Percentiles rank a stretch among this genome's conserved stretches.
Conservation (phyloP, 1,139 yeast species). For the Suhomyces anneliseae region DNA sequence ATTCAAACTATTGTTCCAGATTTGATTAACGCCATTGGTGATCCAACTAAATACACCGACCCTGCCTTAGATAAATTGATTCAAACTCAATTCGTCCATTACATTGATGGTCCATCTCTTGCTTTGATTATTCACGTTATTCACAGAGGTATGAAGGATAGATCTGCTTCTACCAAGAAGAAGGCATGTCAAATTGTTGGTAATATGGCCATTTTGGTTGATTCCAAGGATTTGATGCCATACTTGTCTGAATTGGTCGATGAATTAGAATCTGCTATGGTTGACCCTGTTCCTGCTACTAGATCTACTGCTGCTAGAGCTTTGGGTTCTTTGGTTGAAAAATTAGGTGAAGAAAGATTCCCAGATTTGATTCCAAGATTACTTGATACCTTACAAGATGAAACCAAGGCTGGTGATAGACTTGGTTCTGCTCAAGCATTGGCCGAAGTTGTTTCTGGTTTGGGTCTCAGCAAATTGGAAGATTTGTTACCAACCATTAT, state of each 20-base stretch:
- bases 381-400: slow-evolving; percentile 74
- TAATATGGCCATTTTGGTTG: slow-evolving; percentile 95
- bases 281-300: slow-evolving; percentile 96
- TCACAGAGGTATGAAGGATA: slow-evolving; percentile 91
- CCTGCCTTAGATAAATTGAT: slow-evolving; percentile 83
- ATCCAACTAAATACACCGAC: slow-evolving; percentile 88
- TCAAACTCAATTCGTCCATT: slow-evolving; percentile 92
- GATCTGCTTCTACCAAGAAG: slow-evolving; percentile 88
- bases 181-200: slow-evolving; percentile 98
- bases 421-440: slow-evolving; percentile 97
- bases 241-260: slow-evolving; percentile 74
- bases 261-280: slow-evolving; percentile 92
- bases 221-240: slow-evolving; percentile 79
- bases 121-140: slow-evolving; percentile 94
- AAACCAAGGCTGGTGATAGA: slow-evolving; percentile 83
- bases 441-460: slow-evolving; percentile 89
- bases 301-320: slow-evolving; percentile 98
- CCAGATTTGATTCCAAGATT: slow-evolving; percentile 87
- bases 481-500: slow-evolving; percentile 82
- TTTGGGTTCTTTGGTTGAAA: slow-evolving; percentile 91
- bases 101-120: slow-evolving; percentile 95
- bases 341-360: slow-evolving; percentile 93
- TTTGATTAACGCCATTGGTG: slow-evolving; percentile 89
- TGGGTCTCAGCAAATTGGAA: slow-evolving; percentile 84
- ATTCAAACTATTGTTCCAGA: slow-evolving; percentile 89